Conservation (phyloP, 495 filamentous ascomycete species). For the Halenospora varia region DNA sequence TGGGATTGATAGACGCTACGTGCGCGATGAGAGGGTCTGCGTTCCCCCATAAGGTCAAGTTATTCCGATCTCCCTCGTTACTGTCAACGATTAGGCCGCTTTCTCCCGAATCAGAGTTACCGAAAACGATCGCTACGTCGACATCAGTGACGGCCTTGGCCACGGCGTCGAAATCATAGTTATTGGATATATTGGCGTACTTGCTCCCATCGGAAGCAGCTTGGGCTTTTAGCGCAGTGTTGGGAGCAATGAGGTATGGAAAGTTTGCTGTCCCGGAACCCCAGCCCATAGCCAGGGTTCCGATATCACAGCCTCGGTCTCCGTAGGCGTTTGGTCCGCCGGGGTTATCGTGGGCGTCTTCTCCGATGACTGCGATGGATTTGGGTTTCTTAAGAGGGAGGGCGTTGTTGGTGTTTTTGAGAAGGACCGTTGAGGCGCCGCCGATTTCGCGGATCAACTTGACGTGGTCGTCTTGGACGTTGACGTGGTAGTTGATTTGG, state of each 20-base stretch:
- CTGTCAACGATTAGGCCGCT: slow-evolving; percentile 78
- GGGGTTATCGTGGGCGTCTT: not conserved
- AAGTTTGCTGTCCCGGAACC: not conserved
- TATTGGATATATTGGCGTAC: not conserved
- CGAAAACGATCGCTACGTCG: slow-evolving; percentile 24
- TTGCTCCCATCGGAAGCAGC: not conserved
- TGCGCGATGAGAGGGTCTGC: slow-evolving; percentile 74
- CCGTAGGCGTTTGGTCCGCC: not conserved
- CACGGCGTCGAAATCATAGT: not conserved
- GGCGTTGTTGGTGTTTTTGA: not conserved
- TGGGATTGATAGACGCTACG: slow-evolving; percentile 70
- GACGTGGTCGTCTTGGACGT: not conserved
- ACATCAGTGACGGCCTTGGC: not conserved
- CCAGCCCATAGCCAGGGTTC: not conserved
- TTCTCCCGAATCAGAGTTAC: slow-evolving; percentile 80
- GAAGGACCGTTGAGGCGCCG: not conserved
- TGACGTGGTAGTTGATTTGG: not conserved
- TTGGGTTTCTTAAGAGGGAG: not conserved
- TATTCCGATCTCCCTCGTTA: slow-evolving; percentile 84
- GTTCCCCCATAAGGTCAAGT: slow-evolving; percentile 81
- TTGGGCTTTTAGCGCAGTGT: not conserved
- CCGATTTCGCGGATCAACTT: not conserved
- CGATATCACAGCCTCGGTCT: not conserved
- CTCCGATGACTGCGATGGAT: not conserved
- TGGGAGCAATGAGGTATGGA: no score